These are phyloP conservation scores for Scedosporium aurantiacum DNA, from an alignment of 2,329 filamentous ascomycete genomes.

Conservation along the genomic window DNA sequence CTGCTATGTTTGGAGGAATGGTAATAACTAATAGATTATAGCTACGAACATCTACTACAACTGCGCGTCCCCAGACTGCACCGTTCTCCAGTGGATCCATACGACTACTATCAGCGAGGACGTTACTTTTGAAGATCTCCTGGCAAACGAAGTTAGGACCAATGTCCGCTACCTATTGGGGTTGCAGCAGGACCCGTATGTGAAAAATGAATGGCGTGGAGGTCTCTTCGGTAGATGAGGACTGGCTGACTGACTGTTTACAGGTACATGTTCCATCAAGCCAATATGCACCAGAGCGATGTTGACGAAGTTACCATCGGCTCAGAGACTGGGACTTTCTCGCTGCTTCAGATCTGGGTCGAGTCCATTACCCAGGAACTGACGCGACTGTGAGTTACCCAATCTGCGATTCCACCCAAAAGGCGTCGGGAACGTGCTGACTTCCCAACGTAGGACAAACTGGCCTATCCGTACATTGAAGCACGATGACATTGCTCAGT, in stretches of 20 bases:
- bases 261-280: conserved; percentile 52
- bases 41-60: conserved; percentile 55
- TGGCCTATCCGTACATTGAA: conserved; percentile 16
- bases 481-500: conserved; percentile 35
- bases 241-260: neutral
- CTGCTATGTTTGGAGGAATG: neutral
- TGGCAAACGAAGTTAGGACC: conserved; percentile 37
- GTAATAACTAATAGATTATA: neutral
- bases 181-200: conserved; percentile 39
- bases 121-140: conserved; percentile 39
- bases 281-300: conserved; percentile 43
- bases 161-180: conserved; percentile 46
- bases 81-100: conserved; percentile 48
- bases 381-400: conserved; percentile 25
- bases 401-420: too few relatives aligned
- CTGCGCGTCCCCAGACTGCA: conserved; percentile 46
- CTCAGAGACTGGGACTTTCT: conserved; percentile 31
- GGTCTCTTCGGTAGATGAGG: neutral
- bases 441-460: conserved; percentile 8
- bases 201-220: neutral
- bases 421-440: neutral
- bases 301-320: conserved; percentile 36
- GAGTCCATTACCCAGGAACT: conserved; percentile 45
- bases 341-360: conserved; percentile 46
- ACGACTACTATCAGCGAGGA: conserved; percentile 41